phyloP scores from a whole-genome alignment of 805 yeast species.

The Brettanomyces custersianus region DNA sequence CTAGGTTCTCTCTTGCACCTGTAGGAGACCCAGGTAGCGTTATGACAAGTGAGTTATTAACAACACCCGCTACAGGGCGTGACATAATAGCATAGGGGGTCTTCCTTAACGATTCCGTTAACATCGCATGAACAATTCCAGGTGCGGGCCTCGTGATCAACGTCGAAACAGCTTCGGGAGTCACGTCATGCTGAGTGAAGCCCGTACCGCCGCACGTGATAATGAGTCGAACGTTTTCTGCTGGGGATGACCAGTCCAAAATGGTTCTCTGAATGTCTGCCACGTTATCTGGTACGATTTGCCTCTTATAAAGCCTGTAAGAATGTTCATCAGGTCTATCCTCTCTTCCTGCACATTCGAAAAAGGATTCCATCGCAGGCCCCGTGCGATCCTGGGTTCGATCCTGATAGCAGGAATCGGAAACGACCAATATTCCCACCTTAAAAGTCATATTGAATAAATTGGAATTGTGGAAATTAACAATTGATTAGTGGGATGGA shows the following conservation, averaged over 20 bases:
- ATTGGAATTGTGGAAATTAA: too few species aligned
- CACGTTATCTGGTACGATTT: conserved; percentile 29
- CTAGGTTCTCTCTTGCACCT: conserved; percentile 37
- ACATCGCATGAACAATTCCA: conserved; percentile 41
- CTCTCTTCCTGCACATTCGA: conserved; percentile 8
- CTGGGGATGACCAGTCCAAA: conserved; percentile 17
- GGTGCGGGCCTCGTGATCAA: conserved; percentile 36
- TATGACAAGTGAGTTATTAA: conserved; percentile 27
- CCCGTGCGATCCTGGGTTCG: conserved; percentile 26
- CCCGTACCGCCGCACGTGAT: conserved; percentile 51
- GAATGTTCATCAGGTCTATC: neutral
- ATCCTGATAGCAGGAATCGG: conserved; percentile 31
- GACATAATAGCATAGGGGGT: conserved; percentile 42
- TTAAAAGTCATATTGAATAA: conserved; percentile 15
- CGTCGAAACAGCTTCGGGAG: conserved; percentile 42
- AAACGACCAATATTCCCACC: conserved; percentile 30
- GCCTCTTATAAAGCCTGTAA: conserved; percentile 8
- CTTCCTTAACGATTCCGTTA: conserved; percentile 30
- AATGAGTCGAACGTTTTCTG: conserved; percentile 21
- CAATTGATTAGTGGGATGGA: too few species aligned
- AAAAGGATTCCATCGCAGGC: conserved; percentile 16
- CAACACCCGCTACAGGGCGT: conserved; percentile 42
- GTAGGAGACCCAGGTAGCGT: conserved; percentile 47
- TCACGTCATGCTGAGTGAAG: conserved; percentile 33
- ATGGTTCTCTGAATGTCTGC: conserved; percentile 24